These are phyloP conservation scores for Artemisia tridentata DNA, from an alignment of 129 eudicot genomes.

Conservation along the genomic window DNA sequence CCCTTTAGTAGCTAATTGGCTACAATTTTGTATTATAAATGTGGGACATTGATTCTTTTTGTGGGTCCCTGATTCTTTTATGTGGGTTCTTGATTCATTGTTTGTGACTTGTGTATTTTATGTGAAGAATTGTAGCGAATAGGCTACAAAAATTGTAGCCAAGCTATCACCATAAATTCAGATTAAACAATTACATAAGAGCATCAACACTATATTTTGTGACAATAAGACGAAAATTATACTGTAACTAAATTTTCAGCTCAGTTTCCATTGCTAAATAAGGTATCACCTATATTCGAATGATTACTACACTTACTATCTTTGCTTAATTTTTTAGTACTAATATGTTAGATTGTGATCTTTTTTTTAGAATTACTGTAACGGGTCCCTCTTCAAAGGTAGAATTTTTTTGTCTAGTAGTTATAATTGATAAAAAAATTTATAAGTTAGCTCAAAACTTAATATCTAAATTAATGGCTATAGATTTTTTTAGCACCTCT, in stretches of 20 bases:
- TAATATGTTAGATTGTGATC: neutral
- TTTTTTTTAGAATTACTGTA: neutral
- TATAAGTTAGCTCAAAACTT: neutral
- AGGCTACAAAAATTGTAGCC: no score
- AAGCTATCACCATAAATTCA: no score
- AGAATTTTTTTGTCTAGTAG: neutral
- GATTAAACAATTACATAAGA: neutral
- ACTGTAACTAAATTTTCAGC: neutral
- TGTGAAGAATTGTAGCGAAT: no score
- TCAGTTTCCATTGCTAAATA: neutral
- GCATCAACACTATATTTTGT: neutral
- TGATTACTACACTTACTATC: constrained; percentile 7
- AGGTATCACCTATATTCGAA: neutral
- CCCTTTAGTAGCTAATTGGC: no score
- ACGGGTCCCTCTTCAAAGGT: neutral
- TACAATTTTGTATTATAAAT: no score
- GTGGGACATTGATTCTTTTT: no score
- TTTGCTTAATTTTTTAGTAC: constrained; percentile 14
- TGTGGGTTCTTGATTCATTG: no score
- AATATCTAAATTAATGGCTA: neutral
- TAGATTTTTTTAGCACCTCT: neutral
- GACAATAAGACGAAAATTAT: neutral
- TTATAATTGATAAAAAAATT: neutral
- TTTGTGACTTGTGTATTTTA: no score
- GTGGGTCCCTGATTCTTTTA: no score